Evolutionary conservation across 257 asterid species (phyloP), one percentile per base, ranked within the genome.

Genomic region (Paraleonurus japonicus): DNA sequence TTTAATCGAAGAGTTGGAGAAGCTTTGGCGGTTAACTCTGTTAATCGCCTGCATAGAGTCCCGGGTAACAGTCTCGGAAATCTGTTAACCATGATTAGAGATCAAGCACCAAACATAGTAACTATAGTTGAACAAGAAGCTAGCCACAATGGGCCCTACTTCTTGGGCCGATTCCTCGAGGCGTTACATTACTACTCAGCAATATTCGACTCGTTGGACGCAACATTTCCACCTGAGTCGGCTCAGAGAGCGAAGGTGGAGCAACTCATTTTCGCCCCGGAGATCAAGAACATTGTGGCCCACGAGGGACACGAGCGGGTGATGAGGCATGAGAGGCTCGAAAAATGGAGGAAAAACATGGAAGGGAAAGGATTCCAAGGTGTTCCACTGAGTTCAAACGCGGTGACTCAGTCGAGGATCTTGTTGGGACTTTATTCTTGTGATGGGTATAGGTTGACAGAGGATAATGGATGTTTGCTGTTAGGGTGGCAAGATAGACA

Each of bases 101-200:
- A 88, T 58, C 95, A 88, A 63, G 96, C 96, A 1, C 96, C 96
- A 2, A 90, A 88, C 65, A 85, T 90, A 74, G 97, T 90, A 4
- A 90, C 97, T 17, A 81, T 90, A n/a, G 97, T 90, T 1, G 97
- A 90, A 75, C 90, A 87, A 78, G 97, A 90, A 53, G 96, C 97
- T 4, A 88, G 94, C 85, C 97, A 90, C 75, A 90, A 90, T n/a
- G 96, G 97, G 2, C 96, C 97, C 0, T 90, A 82, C 78, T 90
- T 90, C 84, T 70, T 90, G 76, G 96, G 97, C 12, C 55, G 97
- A 13, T 90, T 90, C 69, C 85, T 90, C 0, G 97, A 88, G 76
- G 97, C 97, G 1, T 30, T 90, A 69, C 97, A 90, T 67, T 90
- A 84, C 66, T 90, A 88, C 48, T 90, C 96, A 0, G 97, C 97